These are phyloP conservation scores for Cryphonectria radicalis DNA, from an alignment of 2,329 filamentous ascomycete species.

Conservation along the genomic window DNA sequence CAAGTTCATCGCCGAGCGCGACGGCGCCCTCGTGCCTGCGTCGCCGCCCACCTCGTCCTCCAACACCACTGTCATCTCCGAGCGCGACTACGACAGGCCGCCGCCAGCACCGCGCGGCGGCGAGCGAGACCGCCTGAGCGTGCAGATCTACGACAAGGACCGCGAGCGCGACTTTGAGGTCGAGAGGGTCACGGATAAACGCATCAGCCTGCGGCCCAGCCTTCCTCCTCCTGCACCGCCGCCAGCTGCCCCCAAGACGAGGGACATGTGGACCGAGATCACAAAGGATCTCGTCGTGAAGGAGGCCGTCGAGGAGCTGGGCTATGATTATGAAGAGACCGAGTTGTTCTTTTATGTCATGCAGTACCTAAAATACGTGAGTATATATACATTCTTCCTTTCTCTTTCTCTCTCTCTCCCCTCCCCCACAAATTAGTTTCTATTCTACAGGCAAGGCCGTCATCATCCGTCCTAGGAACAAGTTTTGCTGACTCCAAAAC, in stretches of 20 bases:
- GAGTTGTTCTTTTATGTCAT: constrained; percentile 91
- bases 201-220: constrained; percentile 44
- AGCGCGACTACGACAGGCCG: constrained; percentile 36
- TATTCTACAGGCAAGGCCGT: background rate
- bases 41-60: constrained; percentile 39
- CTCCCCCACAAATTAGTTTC: too few species aligned
- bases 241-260: constrained; percentile 44
- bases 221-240: constrained; percentile 43
- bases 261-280: constrained; percentile 93
- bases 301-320: constrained; percentile 82
- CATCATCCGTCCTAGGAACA: too few species aligned
- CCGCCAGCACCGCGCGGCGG: constrained; percentile 29
- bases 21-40: constrained; percentile 37
- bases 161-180: constrained; percentile 56
- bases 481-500: constrained; percentile 38
- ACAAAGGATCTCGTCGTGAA: constrained; percentile 88
- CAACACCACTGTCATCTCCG: constrained; percentile 33
- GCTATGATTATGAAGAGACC: constrained; percentile 90
- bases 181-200: constrained; percentile 59
- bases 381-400: constrained; percentile 46
- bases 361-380: constrained; percentile 85
- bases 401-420: too few species aligned
- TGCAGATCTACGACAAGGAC: constrained; percentile 49
- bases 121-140: constrained; percentile 47
- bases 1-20: constrained; percentile 72